Percentiles rank a stretch among this genome's conserved stretches.
Conservation (phyloP, 495 filamentous ascomycete species). For the Penicillium taxi region DNA sequence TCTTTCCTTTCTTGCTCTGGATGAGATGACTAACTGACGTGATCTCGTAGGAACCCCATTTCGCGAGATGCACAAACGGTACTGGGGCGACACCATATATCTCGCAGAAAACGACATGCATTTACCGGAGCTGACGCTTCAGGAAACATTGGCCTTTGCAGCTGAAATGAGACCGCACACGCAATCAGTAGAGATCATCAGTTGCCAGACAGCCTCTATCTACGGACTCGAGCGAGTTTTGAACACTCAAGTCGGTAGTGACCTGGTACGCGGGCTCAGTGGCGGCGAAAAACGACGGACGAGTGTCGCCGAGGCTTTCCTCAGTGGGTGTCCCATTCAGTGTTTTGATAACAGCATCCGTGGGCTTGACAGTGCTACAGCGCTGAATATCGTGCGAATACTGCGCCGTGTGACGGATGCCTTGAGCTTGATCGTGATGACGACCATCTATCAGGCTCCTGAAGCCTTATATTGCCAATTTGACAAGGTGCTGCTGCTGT, state of each 20-base stretch:
- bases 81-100: too few species aligned
- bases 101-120: too few species aligned
- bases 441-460: constrained; percentile 50
- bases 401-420: constrained; percentile 34
- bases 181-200: too few species aligned
- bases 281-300: constrained; percentile 69
- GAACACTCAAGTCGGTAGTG: constrained; percentile 75
- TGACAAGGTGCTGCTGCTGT: constrained; percentile 60
- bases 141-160: too few species aligned
- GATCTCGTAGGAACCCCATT: too few species aligned
- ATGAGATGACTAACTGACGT: too few species aligned
- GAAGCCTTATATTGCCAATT: constrained; percentile 51
- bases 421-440: constrained; percentile 30
- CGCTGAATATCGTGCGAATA: constrained; percentile 39
- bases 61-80: too few species aligned
- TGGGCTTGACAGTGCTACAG: constrained; percentile 51
- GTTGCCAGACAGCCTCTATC: too few species aligned
- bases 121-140: too few species aligned
- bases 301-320: constrained; percentile 52
- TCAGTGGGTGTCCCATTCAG: constrained; percentile 46
- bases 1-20: too few species aligned
- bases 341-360: constrained; percentile 53
- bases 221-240: too few species aligned
- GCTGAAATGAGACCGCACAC: too few species aligned
- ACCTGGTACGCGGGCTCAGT: constrained; percentile 65